phyloP scores from a whole-genome alignment of 805 yeast genomes.

The Metschnikowia baotianmanensis region DNA sequence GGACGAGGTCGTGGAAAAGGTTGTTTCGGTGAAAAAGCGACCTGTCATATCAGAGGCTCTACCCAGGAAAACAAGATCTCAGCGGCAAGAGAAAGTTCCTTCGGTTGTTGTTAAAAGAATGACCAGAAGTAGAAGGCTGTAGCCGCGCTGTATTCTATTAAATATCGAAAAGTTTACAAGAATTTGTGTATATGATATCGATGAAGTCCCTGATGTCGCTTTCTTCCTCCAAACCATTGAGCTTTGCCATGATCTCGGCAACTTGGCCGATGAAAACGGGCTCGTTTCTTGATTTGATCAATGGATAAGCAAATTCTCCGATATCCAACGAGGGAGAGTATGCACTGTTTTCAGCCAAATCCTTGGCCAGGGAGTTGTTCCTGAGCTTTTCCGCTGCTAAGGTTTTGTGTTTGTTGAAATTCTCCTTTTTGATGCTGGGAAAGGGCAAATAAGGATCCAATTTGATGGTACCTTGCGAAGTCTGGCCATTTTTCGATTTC shows the following conservation, averaged over 20 bases:
- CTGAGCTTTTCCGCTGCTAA: slow-evolving; percentile 22
- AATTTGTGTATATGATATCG: slow-evolving; percentile 35
- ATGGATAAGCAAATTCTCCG: slow-evolving; percentile 37
- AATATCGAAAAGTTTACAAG: slow-evolving; percentile 31
- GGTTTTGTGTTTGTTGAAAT: slow-evolving; percentile 37
- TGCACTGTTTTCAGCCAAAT: too few relatives aligned
- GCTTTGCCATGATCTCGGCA: slow-evolving; percentile 49
- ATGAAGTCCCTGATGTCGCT: slow-evolving; percentile 31
- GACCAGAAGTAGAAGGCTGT: neutral
- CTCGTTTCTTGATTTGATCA: slow-evolving; percentile 86
- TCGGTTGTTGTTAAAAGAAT: neutral
- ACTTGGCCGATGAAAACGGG: slow-evolving; percentile 84
- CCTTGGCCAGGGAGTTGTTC: slow-evolving; percentile 2
- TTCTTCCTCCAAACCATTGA: slow-evolving; percentile 29
- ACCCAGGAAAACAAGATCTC: neutral
- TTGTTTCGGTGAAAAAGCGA: neutral
- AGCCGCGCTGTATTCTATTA: slow-evolving; percentile 2
- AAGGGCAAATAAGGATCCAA: slow-evolving; percentile 57
- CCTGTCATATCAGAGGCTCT: neutral
- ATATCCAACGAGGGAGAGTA: slow-evolving; percentile 12
- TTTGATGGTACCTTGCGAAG: slow-evolving; percentile 26
- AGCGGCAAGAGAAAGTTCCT: neutral
- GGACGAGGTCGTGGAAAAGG: too few relatives aligned
- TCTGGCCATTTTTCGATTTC: neutral
- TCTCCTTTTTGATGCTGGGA: slow-evolving; percentile 64